These are phyloP conservation scores for Fusarium zealandicum DNA, from an alignment of 2,329 filamentous ascomycete species.

Conservation along the genomic window DNA sequence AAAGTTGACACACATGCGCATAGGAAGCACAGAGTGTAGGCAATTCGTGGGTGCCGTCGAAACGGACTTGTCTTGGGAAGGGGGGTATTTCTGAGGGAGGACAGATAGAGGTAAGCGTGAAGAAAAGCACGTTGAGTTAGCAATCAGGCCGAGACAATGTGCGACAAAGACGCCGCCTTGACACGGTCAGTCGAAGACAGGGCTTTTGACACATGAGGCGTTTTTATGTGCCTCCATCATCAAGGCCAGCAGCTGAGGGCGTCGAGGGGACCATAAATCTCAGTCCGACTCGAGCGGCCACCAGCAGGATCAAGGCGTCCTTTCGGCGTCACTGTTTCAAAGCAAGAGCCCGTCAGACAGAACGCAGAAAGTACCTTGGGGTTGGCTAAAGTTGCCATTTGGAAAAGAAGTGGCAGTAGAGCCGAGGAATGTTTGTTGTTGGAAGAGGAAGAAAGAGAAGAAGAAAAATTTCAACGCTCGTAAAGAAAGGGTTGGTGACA, in stretches of 20 bases:
- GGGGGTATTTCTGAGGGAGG: not conserved
- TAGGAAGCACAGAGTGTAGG: slow-evolving; percentile 66
- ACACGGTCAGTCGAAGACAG: slow-evolving; percentile 11
- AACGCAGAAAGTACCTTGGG: slow-evolving; percentile 9
- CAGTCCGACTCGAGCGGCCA: slow-evolving; percentile 14
- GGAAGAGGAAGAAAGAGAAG: slow-evolving; percentile 1
- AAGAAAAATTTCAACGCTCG: slow-evolving; percentile 25
- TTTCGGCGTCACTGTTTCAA: slow-evolving; percentile 17
- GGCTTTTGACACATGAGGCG: not conserved
- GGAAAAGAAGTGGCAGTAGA: not conserved
- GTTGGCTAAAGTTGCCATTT: slow-evolving; percentile 23
- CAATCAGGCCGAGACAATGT: slow-evolving; percentile 21
- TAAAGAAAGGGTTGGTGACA: slow-evolving; percentile 8
- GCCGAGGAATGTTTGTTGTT: slow-evolving; percentile 13
- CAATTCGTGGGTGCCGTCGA: slow-evolving; percentile 60
- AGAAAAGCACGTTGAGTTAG: slow-evolving; percentile 14
- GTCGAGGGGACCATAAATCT: slow-evolving; percentile 20
- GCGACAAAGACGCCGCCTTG: not conserved
- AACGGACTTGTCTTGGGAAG: slow-evolving; percentile 29
- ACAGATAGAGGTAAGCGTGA: not conserved
- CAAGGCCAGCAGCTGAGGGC: slow-evolving; percentile 1
- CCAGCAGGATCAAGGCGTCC: slow-evolving; percentile 8
- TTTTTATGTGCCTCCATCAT: slow-evolving; percentile 11
- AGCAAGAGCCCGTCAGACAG: not conserved
- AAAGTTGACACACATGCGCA: slow-evolving; percentile 68